A percentile compares a stretch with the other conserved stretches of the same genome.
Evolutionary conservation across 140 eudicot genomes (phyloP).

Genomic region (Senecio squalidus): DNA sequence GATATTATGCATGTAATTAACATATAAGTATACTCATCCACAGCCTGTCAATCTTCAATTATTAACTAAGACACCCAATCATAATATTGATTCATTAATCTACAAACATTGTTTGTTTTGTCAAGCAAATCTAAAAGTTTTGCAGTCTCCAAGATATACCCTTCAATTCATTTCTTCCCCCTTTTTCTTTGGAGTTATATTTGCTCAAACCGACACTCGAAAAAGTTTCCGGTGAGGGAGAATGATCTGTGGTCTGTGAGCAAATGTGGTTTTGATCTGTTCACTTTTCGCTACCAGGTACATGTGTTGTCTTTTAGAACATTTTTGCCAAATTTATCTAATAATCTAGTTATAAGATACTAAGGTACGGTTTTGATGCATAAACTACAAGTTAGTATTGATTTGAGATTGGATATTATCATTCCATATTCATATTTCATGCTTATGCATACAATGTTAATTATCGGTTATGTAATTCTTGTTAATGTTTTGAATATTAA

Average conservation of each 20-base stretch:
- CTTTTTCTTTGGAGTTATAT: constrained; percentile 24
- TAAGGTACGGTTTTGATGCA: not conserved
- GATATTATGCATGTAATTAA: constrained; percentile 24
- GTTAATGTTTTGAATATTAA: too few relatives aligned
- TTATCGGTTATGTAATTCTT: too few relatives aligned
- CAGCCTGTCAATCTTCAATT: constrained; percentile 43
- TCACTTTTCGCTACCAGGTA: not conserved
- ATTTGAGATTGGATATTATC: not conserved
- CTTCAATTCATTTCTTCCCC: constrained; percentile 21
- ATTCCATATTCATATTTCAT: not conserved
- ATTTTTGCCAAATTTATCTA: too few relatives aligned
- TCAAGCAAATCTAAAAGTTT: constrained; percentile 26
- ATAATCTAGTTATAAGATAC: too few relatives aligned
- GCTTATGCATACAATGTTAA: too few relatives aligned
- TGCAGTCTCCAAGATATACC: constrained; percentile 27
- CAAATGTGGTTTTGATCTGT: constrained; percentile 8
- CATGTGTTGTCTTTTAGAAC: not conserved
- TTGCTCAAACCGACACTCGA: constrained; percentile 18
- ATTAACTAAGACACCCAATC: constrained; percentile 19
- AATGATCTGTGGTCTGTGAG: constrained; percentile 7
- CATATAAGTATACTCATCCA: constrained; percentile 17
- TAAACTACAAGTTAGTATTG: not conserved
- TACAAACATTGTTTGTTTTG: constrained; percentile 26
- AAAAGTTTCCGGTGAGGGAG: not conserved
- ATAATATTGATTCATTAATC: constrained; percentile 11